Base-by-base conservation (phyloP, 2,329 filamentous ascomycete species). In the Penicillium sp. region DNA sequence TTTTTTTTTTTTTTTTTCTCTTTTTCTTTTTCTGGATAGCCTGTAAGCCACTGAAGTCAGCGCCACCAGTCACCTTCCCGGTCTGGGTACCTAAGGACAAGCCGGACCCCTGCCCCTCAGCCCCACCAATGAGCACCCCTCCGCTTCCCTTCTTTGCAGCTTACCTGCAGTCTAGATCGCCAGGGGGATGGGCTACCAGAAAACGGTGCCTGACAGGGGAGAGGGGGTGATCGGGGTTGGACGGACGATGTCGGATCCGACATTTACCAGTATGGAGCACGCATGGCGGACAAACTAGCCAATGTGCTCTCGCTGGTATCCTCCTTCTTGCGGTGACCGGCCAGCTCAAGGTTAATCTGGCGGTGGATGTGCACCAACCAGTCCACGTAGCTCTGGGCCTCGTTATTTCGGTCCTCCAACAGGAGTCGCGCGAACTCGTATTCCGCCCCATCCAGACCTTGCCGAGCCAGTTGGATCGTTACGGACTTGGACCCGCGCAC, bases 321-420 rank as follows among this genome's bases (percentile, higher is more conserved):
- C n/a, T 78, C 76, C 55, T 74, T 76, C 63, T 77, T 78, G 47
- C 76, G 72, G 58, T 79, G 77, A 34, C 78, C 78, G 44, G 79
- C 78, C 62, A 84, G 72, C 82, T 99, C 94, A 60, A 96, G 79
- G 70, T 96, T 92, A 61, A 99, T 94, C 63, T 89, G 87, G 65
- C 93, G 88, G 75, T 99, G 94, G 59, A 97, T 82, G 74, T 96
- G 90, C 54, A 99, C 94, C 67, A 99, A 80, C 94, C 94, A 99
- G 76, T 99, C 94, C 32, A 97, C 94, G 74, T 97, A 99, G 70
- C 90, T 96, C 76, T 96, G 92, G 34, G 94, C 94, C 77, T 99
- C 94, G 63, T 96, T 96, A 73, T 97, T 97, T 61, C 94, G 84
- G 70, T 99, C 94, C 75, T 99, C 94, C 30, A 96, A 86, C 62